These are phyloP conservation scores for Tripidium arundinaceum DNA, from an alignment of 202 grass and related monocot genomes.

Conservation along the genomic window DNA sequence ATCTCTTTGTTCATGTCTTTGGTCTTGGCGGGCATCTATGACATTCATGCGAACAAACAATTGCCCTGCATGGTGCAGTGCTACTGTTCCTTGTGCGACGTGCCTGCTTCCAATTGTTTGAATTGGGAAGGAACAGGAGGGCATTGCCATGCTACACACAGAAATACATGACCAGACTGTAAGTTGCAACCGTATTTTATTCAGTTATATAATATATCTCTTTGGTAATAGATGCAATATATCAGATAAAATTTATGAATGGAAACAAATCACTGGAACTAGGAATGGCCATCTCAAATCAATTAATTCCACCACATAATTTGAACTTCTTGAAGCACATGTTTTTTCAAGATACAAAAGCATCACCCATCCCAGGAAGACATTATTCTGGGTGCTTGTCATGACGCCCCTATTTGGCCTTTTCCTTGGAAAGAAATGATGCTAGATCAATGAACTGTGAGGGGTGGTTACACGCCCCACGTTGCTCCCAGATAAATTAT, in stretches of 20 bases:
- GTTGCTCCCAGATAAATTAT: conserved; percentile 32
- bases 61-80: conserved; percentile 43
- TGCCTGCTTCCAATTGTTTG: conserved; percentile 43
- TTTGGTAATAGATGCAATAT: neutral
- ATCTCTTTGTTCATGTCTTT: neutral
- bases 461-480: conserved; percentile 33
- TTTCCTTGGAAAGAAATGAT: conserved; percentile 27
- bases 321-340: conserved; percentile 7
- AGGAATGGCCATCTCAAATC: neutral
- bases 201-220: neutral
- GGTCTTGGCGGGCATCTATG: neutral
- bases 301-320: conserved; percentile 23
- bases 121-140: conserved; percentile 45
- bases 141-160: conserved; percentile 39
- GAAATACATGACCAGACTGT: neutral
- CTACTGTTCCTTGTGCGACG: conserved; percentile 50
- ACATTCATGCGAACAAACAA: neutral
- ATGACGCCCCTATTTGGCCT: neutral
- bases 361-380: conserved; percentile 8
- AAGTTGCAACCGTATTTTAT: neutral
- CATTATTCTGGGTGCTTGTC: neutral
- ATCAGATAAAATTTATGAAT: neutral
- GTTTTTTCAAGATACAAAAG: conserved; percentile 26
- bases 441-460: conserved; percentile 39
- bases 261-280: neutral